Conservation (phyloP, 2,329 filamentous ascomycete genomes). For the Penicillium sp. region DNA sequence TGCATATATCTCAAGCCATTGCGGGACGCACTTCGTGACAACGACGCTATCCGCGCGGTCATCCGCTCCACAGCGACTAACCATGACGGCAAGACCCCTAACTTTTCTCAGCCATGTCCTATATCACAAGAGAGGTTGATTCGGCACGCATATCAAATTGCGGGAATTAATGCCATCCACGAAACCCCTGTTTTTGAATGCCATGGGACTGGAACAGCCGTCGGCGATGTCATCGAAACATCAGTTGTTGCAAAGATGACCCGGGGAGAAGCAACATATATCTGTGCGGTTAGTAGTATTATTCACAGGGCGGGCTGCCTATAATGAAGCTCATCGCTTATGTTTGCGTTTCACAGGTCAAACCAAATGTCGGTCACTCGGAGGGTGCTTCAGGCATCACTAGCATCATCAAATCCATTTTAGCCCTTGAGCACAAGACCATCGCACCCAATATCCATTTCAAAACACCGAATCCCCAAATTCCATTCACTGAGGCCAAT, state of each 20-base stretch:
- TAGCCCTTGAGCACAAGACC: constrained; percentile 21
- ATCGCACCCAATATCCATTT: constrained; percentile 33
- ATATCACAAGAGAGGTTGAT: constrained; percentile 12
- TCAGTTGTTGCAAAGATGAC: constrained; percentile 15
- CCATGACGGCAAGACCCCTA: constrained; percentile 27
- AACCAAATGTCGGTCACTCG: constrained; percentile 29
- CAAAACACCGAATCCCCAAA: constrained; percentile 27
- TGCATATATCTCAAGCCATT: constrained; percentile 49
- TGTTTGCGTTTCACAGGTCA: constrained; percentile 15
- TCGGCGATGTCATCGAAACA: constrained; percentile 18
- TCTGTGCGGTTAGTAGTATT: constrained; percentile 14
- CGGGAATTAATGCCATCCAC: constrained; percentile 3
- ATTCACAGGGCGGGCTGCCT: no score
- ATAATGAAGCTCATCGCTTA: not conserved
- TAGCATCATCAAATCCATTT: constrained; percentile 26
- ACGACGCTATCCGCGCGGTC: constrained; percentile 33
- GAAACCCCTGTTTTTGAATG: constrained; percentile 20
- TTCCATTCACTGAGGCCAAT: constrained; percentile 17
- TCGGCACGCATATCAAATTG: not conserved
- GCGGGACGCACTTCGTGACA: constrained; percentile 47
- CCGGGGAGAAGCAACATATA: constrained; percentile 13
- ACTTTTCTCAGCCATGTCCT: constrained; percentile 17
- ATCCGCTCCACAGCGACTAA: constrained; percentile 33
- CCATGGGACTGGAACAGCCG: constrained; percentile 19
- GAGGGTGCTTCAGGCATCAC: constrained; percentile 29